Base-by-base conservation (phyloP, 225 moss, liverwort and hornwort genomes). In the Asterella californica region DNA sequence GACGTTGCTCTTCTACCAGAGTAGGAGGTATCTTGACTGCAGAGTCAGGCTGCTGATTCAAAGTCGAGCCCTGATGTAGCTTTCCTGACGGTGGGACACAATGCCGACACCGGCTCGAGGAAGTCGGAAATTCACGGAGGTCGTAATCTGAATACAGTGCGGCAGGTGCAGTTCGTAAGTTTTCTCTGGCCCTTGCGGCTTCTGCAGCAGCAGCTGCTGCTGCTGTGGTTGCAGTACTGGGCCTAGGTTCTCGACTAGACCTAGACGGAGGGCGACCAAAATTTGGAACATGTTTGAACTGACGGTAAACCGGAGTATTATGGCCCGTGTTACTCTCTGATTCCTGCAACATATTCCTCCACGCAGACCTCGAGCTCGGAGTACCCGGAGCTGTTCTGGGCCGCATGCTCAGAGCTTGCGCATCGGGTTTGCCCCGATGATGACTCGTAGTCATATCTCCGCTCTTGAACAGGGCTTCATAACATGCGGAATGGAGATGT, bases 401-500 rank as follows among this genome's bases (percentile, higher is more conserved):
- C n/a, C 68, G 52, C 33, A 50, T 14, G 10, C 50, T 78, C 46
- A 48, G 32, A 47, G 48, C 50, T 19, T 65, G 49, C 2, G 78
- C 32, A 53, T 66, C 48, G 19, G 52, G 64, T 50, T 53, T 78
- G 7, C 65, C 46, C 15, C 47, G 47, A 48, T 42, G 78, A 78
- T 63, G 48, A 30, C 48, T 68, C 19, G 45, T 78, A 0, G 67
- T 79, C 6, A 79, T 48, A 79, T 79, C 79, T 68, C 79, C 79
- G 32, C 67, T 79, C 38, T 42, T 68, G 48, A 79, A 21, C 15
- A 79, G 68, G 17, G 79, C 55, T 55, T 79, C 68, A 37, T 79
- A 79, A 38, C 79, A 79, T 10, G n/a, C 34, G 22, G 79, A 79
- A 32, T 79, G 79, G 33, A 79, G 79, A n/a, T 79, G 66, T 30